These are phyloP conservation scores for Cinchona pubescens DNA, from an alignment of 257 asterid genomes.

Conservation along the genomic window DNA sequence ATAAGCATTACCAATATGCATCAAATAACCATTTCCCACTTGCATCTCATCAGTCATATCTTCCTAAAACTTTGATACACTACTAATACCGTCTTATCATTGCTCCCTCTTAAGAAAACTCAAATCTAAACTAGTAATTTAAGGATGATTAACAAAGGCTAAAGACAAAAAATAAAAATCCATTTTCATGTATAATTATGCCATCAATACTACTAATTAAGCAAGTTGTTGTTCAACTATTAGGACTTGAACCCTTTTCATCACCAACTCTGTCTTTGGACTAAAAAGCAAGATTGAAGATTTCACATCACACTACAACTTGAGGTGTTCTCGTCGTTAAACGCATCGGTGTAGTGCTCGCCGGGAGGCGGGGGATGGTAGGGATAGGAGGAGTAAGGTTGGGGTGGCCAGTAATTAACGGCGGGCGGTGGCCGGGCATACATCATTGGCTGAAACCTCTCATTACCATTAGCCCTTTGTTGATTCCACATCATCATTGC, in stretches of 20 bases:
- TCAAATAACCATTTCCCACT: constrained; percentile 4
- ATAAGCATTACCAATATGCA: constrained; percentile 36
- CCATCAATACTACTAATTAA: constrained; percentile 30
- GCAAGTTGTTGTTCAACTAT: constrained; percentile 22
- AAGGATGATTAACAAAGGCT: constrained; percentile 26
- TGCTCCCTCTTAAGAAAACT: constrained; percentile 24
- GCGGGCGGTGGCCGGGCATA: constrained; percentile 95
- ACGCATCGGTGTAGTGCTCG: constrained; percentile 50
- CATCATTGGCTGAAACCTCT: constrained; percentile 97
- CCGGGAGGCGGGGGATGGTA: constrained; percentile 47
- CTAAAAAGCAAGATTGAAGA: background rate
- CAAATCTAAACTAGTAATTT: constrained; percentile 46
- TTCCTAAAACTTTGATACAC: constrained; percentile 36
- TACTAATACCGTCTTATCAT: constrained; percentile 44
- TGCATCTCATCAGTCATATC: background rate
- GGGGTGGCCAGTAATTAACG: constrained; percentile 69
- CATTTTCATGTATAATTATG: constrained; percentile 49
- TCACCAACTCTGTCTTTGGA: background rate
- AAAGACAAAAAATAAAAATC: constrained; percentile 12
- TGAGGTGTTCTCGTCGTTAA: constrained; percentile 64
- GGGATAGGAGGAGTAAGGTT: constrained; percentile 20
- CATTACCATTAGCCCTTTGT: constrained; percentile 79
- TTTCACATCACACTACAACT: constrained; percentile 74
- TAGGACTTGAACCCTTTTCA: constrained; percentile 5
- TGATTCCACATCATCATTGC: constrained; percentile 97